A percentile compares a stretch with the other conserved stretches of the same genome.
phyloP scores from a whole-genome alignment of 2,329 filamentous ascomycete species.

The Albifimbria verrucaria region DNA sequence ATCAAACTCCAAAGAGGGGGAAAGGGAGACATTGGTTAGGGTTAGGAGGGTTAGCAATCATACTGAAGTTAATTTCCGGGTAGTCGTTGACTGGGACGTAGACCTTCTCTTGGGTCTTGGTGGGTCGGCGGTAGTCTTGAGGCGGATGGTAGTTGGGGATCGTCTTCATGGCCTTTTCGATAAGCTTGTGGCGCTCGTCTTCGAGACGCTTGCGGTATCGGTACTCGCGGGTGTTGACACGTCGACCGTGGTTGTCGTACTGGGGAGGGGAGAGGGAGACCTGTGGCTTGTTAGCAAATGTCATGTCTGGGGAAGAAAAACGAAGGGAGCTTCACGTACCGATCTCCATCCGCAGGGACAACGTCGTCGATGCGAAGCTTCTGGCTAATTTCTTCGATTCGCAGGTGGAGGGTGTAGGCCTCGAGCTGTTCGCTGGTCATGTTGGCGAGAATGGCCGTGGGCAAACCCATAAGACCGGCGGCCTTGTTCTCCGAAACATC shows the following conservation, averaged over 20 bases:
- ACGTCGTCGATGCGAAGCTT: conserved; percentile 99
- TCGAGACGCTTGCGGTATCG: conserved; percentile 97
- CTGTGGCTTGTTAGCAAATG: conserved; percentile 42
- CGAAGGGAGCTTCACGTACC: conserved; percentile 54
- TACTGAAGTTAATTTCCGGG: conserved; percentile 99
- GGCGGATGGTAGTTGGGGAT: conserved; percentile 99
- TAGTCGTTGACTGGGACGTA: conserved; percentile 99
- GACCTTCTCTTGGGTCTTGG: conserved; percentile 99
- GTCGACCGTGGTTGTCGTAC: conserved; percentile 98
- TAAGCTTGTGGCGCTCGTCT: conserved; percentile 96
- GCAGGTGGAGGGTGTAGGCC: conserved; percentile 91
- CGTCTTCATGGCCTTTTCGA: conserved; percentile 99
- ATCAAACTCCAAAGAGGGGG: conserved; percentile 41
- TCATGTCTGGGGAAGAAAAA: background rate
- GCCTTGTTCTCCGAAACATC: conserved; percentile 98
- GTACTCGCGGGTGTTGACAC: conserved; percentile 98
- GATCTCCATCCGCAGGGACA: conserved; percentile 91
- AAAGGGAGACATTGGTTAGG: conserved; percentile 55
- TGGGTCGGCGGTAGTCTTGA: conserved; percentile 95
- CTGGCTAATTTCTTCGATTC: conserved; percentile 98
- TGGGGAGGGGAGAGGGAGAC: conserved; percentile 95
- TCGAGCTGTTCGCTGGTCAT: conserved; percentile 99
- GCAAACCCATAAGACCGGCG: conserved; percentile 93
- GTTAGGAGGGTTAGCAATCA: conserved; percentile 99
- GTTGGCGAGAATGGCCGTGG: conserved; percentile 92